Evolutionary conservation across 805 yeast species (phyloP).

Genomic region (Tetrapisispora iriomotensis): DNA sequence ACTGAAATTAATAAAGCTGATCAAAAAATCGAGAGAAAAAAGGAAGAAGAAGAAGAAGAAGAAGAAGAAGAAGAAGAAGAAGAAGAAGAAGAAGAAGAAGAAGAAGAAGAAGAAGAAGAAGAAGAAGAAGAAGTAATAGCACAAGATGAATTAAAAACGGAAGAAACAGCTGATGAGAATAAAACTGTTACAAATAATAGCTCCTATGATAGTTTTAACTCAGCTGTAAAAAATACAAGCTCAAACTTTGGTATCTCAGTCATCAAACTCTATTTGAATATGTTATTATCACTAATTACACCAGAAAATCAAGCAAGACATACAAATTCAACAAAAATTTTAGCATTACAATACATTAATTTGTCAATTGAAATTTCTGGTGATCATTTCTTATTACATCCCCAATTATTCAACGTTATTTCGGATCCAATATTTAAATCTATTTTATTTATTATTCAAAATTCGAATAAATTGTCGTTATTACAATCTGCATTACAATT

Average conservation of each 20-base stretch:
- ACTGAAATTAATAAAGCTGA: too few species aligned
- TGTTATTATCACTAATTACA: slow-evolving; percentile 68
- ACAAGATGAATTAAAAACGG: background rate
- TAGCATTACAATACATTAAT: slow-evolving; percentile 67
- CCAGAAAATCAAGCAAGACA: slow-evolving; percentile 78
- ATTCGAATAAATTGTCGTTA: slow-evolving; percentile 57
- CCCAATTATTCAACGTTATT: slow-evolving; percentile 54
- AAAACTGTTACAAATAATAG: slow-evolving; percentile 3
- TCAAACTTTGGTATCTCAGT: slow-evolving; percentile 61
- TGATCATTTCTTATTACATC: slow-evolving; percentile 45
- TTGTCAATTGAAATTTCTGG: slow-evolving; percentile 81
- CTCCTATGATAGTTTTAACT: slow-evolving; percentile 10
- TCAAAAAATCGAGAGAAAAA: too few species aligned
- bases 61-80: background rate
- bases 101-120: slow-evolving; percentile 5
- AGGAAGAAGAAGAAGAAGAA: slow-evolving; percentile 4
- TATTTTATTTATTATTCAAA: slow-evolving; percentile 68
- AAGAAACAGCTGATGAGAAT: background rate
- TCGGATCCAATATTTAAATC: slow-evolving; percentile 82
- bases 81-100: background rate
- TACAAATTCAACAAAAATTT: slow-evolving; percentile 75
- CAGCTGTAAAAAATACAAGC: background rate
- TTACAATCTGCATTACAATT: slow-evolving; percentile 68
- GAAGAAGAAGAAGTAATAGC: background rate
- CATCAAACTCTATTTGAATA: slow-evolving; percentile 64